phyloP scores from a whole-genome alignment of 2,329 filamentous ascomycete genomes.

The Grosmannia clavigera region DNA sequence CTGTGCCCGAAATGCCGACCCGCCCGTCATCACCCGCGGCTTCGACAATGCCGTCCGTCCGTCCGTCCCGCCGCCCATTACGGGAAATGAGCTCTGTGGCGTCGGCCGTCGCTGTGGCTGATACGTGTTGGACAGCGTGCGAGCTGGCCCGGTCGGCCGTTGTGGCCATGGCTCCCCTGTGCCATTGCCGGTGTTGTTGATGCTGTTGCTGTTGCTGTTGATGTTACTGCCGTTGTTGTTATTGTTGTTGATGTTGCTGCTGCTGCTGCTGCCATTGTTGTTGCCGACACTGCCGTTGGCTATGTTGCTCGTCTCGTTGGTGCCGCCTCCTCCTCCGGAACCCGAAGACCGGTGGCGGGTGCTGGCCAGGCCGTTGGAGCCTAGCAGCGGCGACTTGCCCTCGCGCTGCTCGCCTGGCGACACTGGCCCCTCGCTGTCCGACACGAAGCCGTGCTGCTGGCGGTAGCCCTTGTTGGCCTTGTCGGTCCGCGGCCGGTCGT shows the following conservation, averaged over 20 bases:
- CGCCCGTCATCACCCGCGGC: constrained; percentile 29
- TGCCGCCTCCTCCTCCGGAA: not conserved
- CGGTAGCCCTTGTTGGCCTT: constrained; percentile 29
- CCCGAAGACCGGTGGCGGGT: not conserved
- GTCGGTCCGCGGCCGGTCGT: constrained; percentile 29
- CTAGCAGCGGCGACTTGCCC: not conserved
- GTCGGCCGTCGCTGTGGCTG: constrained; percentile 48
- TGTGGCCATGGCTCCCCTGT: constrained; percentile 28
- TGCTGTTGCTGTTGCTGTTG: constrained; percentile 13
- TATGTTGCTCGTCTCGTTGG: constrained; percentile 14
- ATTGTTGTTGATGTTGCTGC: constrained; percentile 10
- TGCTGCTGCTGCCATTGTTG: constrained; percentile 5
- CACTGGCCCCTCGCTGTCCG: constrained; percentile 35
- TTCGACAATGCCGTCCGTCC: constrained; percentile 35
- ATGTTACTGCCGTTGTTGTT: not conserved
- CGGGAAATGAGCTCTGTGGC: constrained; percentile 10
- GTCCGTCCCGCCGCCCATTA: constrained; percentile 17
- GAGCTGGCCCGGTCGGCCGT: constrained; percentile 54
- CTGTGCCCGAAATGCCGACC: constrained; percentile 53
- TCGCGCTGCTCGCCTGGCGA: constrained; percentile 5
- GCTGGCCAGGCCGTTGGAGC: not conserved
- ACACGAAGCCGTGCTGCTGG: constrained; percentile 22
- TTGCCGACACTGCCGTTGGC: constrained; percentile 6
- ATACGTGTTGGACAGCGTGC: constrained; percentile 72
- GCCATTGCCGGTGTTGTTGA: constrained; percentile 10